Base-by-base conservation (phyloP, 495 filamentous ascomycete species). In the Annulohypoxylon bovei region DNA sequence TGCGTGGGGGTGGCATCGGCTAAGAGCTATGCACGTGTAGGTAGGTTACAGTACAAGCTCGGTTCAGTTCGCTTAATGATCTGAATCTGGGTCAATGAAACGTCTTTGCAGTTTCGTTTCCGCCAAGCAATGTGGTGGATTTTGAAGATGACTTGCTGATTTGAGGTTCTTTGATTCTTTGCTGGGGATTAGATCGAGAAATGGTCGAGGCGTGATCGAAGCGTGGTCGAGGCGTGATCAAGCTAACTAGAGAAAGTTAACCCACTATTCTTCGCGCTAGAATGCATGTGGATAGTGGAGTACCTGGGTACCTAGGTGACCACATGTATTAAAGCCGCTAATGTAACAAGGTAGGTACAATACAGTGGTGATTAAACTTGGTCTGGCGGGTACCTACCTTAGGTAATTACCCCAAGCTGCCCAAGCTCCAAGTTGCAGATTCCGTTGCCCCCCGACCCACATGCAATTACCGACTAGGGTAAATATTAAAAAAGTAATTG, bases 381-480 rank as follows among this genome's bases (percentile, higher is more conserved):
- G 49, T 32, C 20, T 11, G 28, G 49, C 49, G 49, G 49, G 49
- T 53, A 44, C 25, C 23, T 40, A 49, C 25, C 35, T 42, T 65
- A n/a, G n/a, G n/a, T n/a, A 65, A 57, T 39, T 57, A 49, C 25
- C 12, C 28, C 42, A 30, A 32, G 14, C 14, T 40, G 37, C 16
- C 22, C 11, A 27, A 25, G 2, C 33, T 49, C 39, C 30, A 52
- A 46, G n/a, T 20, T 47, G 37, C 28, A 44, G 27, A 37, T 1
- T 47, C 46, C 22, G 68, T 71, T 71, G 68, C 68, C 68, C 68
- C 54, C 53, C 68, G 67, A 65, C 67, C 62, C 68, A 67, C 62
- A 14, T 16, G 35, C 62, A 66, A 66, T 62, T 62, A 57, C 52
- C 52, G 37, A 42, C 49, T 30, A 49, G 68, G 61, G 62, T 66